These are phyloP conservation scores for Fusarium lateritium DNA, from an alignment of 2,329 filamentous ascomycete genomes.

Conservation along the genomic window DNA sequence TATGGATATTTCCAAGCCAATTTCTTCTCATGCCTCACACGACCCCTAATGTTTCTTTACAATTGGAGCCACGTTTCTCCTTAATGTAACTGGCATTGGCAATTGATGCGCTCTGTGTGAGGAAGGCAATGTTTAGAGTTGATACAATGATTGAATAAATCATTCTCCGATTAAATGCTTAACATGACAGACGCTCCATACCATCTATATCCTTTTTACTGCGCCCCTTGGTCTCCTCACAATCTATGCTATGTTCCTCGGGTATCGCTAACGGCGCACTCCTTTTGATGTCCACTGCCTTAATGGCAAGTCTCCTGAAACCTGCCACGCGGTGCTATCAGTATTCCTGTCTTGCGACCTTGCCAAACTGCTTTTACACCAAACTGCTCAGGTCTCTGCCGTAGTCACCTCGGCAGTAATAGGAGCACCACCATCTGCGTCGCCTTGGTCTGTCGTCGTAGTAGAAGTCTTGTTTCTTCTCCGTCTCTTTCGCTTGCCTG, in stretches of 20 bases:
- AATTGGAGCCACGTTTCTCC: neutral
- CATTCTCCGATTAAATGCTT: conserved; percentile 19
- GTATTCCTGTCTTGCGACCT: conserved; percentile 35
- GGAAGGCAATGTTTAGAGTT: neutral
- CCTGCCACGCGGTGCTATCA: conserved; percentile 34
- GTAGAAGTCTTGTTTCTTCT: conserved; percentile 50
- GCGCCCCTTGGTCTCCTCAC: conserved; percentile 10
- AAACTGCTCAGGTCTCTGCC: conserved; percentile 39
- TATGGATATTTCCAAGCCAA: conserved; percentile 17
- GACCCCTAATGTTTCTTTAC: conserved; percentile 21
- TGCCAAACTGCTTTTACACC: conserved; percentile 14
- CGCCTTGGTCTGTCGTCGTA: conserved; percentile 31
- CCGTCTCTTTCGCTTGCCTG: conserved; percentile 52
- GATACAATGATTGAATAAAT: conserved; percentile 4
- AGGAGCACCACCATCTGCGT: conserved; percentile 14
- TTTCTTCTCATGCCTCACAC: conserved; percentile 41
- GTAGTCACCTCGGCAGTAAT: conserved; percentile 22
- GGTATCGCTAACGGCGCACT: conserved; percentile 43
- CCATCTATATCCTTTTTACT: conserved; percentile 27
- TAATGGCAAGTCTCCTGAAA: conserved; percentile 22
- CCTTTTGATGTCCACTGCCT: conserved; percentile 18
- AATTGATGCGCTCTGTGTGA: neutral
- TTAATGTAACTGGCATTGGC: neutral
- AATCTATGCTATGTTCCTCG: conserved; percentile 32
- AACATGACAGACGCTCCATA: conserved; percentile 22